Conservation (phyloP, 176 grass and related monocot species). For the Chrysopogon serrulatus region DNA sequence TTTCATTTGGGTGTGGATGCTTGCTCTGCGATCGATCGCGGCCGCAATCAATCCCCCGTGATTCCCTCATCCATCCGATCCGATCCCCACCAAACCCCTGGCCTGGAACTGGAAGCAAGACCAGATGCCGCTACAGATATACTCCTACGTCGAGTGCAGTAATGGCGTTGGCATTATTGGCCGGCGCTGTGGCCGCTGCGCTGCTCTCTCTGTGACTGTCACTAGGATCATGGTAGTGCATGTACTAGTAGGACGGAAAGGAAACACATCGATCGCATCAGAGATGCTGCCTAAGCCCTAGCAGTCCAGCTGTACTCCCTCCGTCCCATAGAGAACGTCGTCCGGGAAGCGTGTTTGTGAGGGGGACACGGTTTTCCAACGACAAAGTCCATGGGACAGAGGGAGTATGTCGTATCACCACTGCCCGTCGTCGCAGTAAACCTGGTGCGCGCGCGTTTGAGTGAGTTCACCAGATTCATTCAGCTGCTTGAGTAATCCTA, state of each 20-base stretch:
- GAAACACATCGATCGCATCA: not conserved
- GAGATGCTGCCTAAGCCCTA: not conserved
- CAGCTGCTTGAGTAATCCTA: not conserved
- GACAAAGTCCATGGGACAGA: too few species aligned
- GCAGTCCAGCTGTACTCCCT: not conserved
- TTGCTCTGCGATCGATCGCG: not conserved
- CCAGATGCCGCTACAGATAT: not conserved
- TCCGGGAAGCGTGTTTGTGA: too few species aligned
- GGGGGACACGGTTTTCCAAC: too few species aligned
- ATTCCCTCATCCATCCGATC: conserved; percentile 37
- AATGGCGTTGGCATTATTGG: not conserved
- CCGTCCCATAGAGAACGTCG: too few species aligned
- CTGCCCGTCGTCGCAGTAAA: too few species aligned
- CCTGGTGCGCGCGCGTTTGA: not conserved
- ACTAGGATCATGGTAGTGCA: not conserved
- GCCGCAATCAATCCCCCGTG: conserved; percentile 2
- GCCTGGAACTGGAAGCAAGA: not conserved
- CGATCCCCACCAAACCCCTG: not conserved
- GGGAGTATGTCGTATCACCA: too few species aligned
- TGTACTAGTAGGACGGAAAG: not conserved
- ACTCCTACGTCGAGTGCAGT: not conserved
- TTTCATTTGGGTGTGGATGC: not conserved
- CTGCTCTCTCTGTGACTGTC: not conserved
- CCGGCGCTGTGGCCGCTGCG: not conserved
- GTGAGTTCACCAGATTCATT: not conserved